Evolutionary conservation across 2,329 filamentous ascomycete species (phyloP), one percentile per base, ranked within the genome.

Genomic region (Emergomyces orientalis): DNA sequence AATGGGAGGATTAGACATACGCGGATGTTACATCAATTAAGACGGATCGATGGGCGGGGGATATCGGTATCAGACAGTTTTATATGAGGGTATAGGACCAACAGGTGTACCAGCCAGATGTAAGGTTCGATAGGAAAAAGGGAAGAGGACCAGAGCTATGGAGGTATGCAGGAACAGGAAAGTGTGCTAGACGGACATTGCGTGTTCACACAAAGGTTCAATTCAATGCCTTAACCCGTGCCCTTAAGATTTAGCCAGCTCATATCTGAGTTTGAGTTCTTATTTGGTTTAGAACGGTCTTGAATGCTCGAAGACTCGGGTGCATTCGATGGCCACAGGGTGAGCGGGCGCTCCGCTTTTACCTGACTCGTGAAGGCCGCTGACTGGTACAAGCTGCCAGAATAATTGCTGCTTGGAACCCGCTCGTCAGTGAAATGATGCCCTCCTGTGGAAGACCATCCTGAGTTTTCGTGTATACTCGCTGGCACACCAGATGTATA

Each of bases 391-490:
- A 71, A 69, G 64, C 76, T 77, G 19, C 69, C 68, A 22, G 73
- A 77, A 67, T 79, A 76, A 37, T 73, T 75, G 65, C 77, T 79
- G 67, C 76, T 78, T 19, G 74, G 65, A 11, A 75, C 75, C 1
- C 75, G 74, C n/a, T 59, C 56, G 25, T 72, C 68, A 49, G 65
- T 66, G 55, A 67, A 70, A 64, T 67, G 69, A 60, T 65, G 60
- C n/a, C 62, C 65, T 59, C 67, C 67, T 54, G 66, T 67, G 32
- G 66, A 64, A 43, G 62, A 64, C 68, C 71, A 34, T 70, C 67
- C 11, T 7, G 69, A 60, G 32, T 70, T 69, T 32, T 72, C 69
- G 43, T 67, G 57, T 25, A 69, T 67, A 60, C 69, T 73, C 34
- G 66, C 65, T 41, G 70, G 71, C 17, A 69, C 60, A 17, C 71